Conservation (phyloP, 1,139 yeast species). For the Protomyces lactucae-debilis region DNA sequence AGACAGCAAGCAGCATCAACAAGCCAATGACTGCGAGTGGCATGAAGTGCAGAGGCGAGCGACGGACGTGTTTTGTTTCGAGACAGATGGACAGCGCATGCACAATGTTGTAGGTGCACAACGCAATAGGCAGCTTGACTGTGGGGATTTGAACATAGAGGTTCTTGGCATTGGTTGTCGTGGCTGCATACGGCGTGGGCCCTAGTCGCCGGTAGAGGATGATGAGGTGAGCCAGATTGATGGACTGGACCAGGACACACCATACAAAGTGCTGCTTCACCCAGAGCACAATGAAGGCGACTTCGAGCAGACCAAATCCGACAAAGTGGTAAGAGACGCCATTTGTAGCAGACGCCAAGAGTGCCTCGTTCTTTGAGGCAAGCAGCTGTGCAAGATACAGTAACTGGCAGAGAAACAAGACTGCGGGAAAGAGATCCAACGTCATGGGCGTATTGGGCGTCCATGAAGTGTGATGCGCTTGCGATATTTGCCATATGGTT, state of each 20-base stretch:
- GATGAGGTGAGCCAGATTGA: neutral
- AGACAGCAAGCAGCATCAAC: neutral
- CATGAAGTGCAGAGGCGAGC: neutral
- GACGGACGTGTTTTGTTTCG: neutral
- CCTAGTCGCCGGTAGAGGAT: slow-evolving; percentile 4
- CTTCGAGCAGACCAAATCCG: slow-evolving; percentile 3
- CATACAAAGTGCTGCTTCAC: neutral
- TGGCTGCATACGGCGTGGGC: slow-evolving; percentile 1
- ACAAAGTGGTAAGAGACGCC: slow-evolving; percentile 21
- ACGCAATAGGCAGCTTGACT: slow-evolving; percentile 17
- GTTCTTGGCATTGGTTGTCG: slow-evolving; percentile 7
- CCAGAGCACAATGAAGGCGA: slow-evolving; percentile 11
- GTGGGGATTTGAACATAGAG: slow-evolving; percentile 8
- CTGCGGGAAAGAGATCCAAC: slow-evolving; percentile 14
- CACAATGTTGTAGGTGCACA: neutral
- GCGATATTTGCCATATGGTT: slow-evolving; percentile 17
- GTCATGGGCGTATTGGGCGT: slow-evolving; percentile 22
- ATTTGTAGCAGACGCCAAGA: slow-evolving; percentile 11
- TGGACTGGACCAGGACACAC: neutral
- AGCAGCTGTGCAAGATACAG: slow-evolving; percentile 1
- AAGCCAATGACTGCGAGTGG: neutral
- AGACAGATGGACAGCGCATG: neutral
- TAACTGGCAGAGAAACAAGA: slow-evolving; percentile 8
- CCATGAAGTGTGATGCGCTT: neutral
- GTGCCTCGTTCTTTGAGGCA: slow-evolving; percentile 15